A percentile compares a stretch with the other conserved stretches of the same genome.
Conservation (phyloP, 345 rosid genomes). For the Noccaea bulbosa region DNA sequence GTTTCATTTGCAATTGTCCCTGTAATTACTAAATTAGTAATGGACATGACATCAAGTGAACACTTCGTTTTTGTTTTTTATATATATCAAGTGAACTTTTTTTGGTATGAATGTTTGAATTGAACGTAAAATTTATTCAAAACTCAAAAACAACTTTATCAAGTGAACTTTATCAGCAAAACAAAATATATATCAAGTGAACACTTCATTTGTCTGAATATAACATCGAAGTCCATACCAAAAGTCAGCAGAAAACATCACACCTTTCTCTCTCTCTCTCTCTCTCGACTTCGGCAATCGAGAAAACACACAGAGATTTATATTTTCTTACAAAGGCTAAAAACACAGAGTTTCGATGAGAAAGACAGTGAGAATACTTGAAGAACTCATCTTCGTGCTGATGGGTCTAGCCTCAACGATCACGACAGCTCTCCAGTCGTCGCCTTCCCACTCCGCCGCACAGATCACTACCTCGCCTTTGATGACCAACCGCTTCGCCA, state of each 20-base stretch:
- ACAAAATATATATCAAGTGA: not conserved
- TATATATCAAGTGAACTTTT: not conserved
- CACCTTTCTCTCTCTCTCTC: slow-evolving; percentile 10
- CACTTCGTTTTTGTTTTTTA: not conserved
- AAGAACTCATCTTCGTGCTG: slow-evolving; percentile 38
- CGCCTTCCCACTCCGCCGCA: slow-evolving; percentile 17
- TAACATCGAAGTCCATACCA: slow-evolving; percentile 6
- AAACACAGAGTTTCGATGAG: not conserved
- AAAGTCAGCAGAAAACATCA: not conserved
- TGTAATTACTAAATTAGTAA: not conserved
- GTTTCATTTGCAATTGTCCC: not conserved
- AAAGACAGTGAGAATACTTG: slow-evolving; percentile 35
- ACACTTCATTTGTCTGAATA: not conserved
- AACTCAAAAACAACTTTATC: too few species aligned
- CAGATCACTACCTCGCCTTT: not conserved
- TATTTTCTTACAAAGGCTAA: too few species aligned
- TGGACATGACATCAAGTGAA: not conserved
- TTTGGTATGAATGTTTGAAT: too few species aligned
- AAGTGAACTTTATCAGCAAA: too few species aligned
- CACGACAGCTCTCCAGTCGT: slow-evolving; percentile 5
- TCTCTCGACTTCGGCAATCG: not conserved
- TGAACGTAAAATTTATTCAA: too few species aligned
- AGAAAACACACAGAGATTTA: not conserved
- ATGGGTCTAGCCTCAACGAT: slow-evolving; percentile 32
- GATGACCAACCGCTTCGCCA: slow-evolving; percentile 11